Conservation (phyloP, 495 filamentous ascomycete genomes). For the Hyaloscypha hepaticicola region DNA sequence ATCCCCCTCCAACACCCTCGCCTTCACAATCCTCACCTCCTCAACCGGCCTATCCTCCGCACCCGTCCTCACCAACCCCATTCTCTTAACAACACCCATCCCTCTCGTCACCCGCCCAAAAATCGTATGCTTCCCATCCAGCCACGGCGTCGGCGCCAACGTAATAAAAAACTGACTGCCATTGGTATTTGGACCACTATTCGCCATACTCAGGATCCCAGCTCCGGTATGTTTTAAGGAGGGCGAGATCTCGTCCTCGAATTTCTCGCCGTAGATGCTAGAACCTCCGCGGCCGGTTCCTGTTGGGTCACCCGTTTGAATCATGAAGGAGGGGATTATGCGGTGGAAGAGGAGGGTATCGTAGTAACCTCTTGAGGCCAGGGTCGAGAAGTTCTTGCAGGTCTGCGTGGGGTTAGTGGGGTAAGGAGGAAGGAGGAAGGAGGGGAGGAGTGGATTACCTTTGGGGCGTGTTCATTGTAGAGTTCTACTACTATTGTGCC, state of each 20-base stretch:
- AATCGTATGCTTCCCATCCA: conserved; percentile 97
- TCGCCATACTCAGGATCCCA: conserved; percentile 93
- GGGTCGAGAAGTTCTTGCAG: conserved; percentile 83
- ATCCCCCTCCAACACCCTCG: conserved; percentile 61
- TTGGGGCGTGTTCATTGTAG: conserved; percentile 77
- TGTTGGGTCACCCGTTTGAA: conserved; percentile 94
- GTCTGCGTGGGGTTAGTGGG: conserved; percentile 45
- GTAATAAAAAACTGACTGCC: conserved; percentile 90
- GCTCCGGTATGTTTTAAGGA: conserved; percentile 90
- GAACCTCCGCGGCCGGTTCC: conserved; percentile 89
- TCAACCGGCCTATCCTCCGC: conserved; percentile 76
- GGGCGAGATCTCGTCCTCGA: conserved; percentile 81
- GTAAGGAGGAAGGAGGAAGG: background rate
- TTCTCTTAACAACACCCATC: conserved; percentile 77
- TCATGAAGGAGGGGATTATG: conserved; percentile 95
- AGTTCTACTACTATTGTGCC: conserved; percentile 86
- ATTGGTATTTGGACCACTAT: conserved; percentile 91
- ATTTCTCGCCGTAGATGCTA: conserved; percentile 92
- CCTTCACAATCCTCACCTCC: conserved; percentile 77
- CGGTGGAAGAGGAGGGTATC: conserved; percentile 84
- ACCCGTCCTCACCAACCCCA: conserved; percentile 89
- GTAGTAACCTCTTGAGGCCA: conserved; percentile 83
- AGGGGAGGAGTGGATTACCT: background rate
- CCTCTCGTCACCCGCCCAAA: conserved; percentile 91
- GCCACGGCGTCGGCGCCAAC: conserved; percentile 91